phyloP scores from a whole-genome alignment of 495 filamentous ascomycete genomes.

The Coniosporium apollinis region DNA sequence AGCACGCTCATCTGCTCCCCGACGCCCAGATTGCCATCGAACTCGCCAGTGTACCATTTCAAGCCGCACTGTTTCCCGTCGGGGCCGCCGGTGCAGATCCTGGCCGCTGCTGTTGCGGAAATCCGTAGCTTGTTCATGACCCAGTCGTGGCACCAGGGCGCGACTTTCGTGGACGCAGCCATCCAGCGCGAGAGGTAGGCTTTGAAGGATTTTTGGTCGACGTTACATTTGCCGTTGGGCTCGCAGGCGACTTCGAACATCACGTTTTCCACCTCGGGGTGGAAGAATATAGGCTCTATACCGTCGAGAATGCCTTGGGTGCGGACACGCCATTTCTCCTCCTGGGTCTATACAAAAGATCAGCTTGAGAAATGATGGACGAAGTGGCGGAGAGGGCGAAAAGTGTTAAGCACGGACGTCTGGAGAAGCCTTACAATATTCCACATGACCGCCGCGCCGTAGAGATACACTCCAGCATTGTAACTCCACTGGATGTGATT shows the following conservation, averaged over 20 bases:
- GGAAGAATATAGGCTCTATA: constrained; percentile 40
- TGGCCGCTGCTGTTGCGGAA: constrained; percentile 42
- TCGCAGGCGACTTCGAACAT: constrained; percentile 61
- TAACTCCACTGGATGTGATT: constrained; percentile 59
- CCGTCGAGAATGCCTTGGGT: constrained; percentile 38
- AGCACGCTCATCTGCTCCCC: constrained; percentile 45
- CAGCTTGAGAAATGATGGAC: constrained; percentile 2
- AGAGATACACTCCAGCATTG: constrained; percentile 56
- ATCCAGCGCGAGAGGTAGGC: constrained; percentile 59
- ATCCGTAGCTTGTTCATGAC: constrained; percentile 40
- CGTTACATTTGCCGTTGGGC: constrained; percentile 41
- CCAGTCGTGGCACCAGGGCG: constrained; percentile 38
- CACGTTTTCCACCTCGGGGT: constrained; percentile 32
- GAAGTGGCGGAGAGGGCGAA: constrained; percentile 1
- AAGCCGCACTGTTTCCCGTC: constrained; percentile 34
- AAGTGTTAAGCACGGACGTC: neutral
- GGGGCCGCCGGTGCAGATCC: constrained; percentile 37
- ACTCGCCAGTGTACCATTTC: constrained; percentile 30
- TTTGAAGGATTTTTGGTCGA: constrained; percentile 60
- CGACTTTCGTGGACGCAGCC: constrained; percentile 45
- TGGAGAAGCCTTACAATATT: constrained; percentile 34
- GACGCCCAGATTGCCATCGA: constrained; percentile 32
- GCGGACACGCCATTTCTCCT: constrained; percentile 37
- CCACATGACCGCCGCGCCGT: constrained; percentile 63
- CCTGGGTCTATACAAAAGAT: constrained; percentile 26